Evolutionary conservation across 1,139 yeast species (phyloP), one percentile per base, ranked within the genome.

Genomic region (Taiozyma sp.): DNA sequence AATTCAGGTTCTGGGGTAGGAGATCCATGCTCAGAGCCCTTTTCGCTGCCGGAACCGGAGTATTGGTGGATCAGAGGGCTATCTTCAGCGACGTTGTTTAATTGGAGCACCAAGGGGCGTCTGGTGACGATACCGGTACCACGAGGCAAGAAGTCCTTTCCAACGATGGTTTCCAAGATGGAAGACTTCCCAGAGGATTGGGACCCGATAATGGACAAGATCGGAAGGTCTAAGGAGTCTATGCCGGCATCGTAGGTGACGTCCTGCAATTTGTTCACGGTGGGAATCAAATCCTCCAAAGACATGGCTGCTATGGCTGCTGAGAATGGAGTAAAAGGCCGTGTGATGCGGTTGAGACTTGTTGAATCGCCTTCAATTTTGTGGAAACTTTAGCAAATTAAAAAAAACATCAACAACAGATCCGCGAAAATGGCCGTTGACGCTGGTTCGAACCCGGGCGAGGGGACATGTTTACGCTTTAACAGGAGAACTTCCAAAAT

Each of bases 71-170:
- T 67, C 52, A 77, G 61, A 2, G 81, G 74, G 40, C 81, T 82
- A 49, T 77, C 78, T 22, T 71, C 72, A n/a, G 77, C 64, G 44
- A 83, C 68, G 63, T 85, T 84, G 62, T 81, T 82, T 64, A 86
- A 71, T 64, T 86, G 95, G 54, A 86, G 72, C 19, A 86, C 83
- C 60, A 85, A 71, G 0, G 95, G 95, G 60, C 93, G 74, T 69
- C 93, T 76, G 19, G 93, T 85, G 44, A 85, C 93, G 51, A 85
- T 85, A 22, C 93, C 93, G 4, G 90, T 85, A 26, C 93, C 93
- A 65, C 93, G 71, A 44, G 93, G 93, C 55, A 85, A 72, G 61
- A 85, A 85, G 62, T 85, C 93, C 62, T 79, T 80, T 14, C 93
- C 93, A 24, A 85, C 91, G 51, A 85, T 80, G 56, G 87, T 85